Conservation (phyloP, 2,329 filamentous ascomycete species). For the Sarocladium oryzae region DNA sequence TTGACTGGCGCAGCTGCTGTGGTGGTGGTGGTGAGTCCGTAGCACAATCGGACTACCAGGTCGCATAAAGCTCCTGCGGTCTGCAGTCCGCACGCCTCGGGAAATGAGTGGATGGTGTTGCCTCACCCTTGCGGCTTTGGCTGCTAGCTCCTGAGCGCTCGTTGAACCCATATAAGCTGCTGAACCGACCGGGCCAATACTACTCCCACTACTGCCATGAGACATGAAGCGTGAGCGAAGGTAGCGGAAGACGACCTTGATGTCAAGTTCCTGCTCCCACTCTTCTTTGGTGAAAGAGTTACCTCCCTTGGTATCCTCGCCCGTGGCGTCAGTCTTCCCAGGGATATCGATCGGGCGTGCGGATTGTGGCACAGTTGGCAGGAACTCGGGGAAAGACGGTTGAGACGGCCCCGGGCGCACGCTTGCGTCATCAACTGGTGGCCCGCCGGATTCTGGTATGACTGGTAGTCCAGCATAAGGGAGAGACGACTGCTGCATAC, state of each 20-base stretch:
- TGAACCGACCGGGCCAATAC: constrained; percentile 30
- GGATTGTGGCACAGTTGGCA: constrained; percentile 14
- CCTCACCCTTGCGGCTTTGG: constrained; percentile 75
- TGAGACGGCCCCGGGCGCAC: constrained; percentile 11
- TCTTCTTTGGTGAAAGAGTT: constrained; percentile 62
- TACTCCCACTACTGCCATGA: constrained; percentile 33
- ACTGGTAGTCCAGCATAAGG: constrained; percentile 74
- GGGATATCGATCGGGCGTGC: constrained; percentile 32
- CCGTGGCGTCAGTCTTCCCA: constrained; percentile 19
- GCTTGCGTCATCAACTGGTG: constrained; percentile 5
- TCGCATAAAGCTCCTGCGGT: constrained; percentile 50
- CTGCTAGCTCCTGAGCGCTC: constrained; percentile 58
- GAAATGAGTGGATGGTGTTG: constrained; percentile 84
- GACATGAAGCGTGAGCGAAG: constrained; percentile 68
- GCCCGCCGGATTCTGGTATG: constrained; percentile 42
- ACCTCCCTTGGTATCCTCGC: constrained; percentile 20
- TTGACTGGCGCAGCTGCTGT: constrained; percentile 75
- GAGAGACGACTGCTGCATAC: constrained; percentile 55
- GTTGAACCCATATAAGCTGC: constrained; percentile 39
- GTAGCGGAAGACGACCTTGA: constrained; percentile 87
- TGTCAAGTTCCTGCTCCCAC: constrained; percentile 89
- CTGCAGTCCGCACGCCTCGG: constrained; percentile 36
- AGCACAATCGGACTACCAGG: constrained; percentile 42
- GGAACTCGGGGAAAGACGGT: constrained; percentile 10
- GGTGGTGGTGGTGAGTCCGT: constrained; percentile 31